Evolutionary conservation across 202 grass and related monocot species (phyloP).

Genomic region (Saccharum hybrid): DNA sequence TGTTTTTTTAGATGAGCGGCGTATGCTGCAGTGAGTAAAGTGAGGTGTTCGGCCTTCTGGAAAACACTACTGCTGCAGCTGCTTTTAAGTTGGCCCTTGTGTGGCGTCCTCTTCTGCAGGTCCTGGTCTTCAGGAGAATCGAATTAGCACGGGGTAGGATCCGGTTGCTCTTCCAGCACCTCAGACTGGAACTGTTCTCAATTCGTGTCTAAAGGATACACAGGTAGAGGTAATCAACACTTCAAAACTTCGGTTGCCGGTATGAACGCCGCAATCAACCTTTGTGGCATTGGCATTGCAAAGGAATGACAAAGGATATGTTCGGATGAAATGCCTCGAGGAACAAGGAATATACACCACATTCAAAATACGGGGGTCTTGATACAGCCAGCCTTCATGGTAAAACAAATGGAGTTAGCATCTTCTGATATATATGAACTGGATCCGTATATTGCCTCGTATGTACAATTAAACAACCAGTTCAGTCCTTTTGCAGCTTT

Average conservation of each 20-base stretch:
- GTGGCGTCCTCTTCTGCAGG: neutral
- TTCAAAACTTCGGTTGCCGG: neutral
- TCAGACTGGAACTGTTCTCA: neutral
- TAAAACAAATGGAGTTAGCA: neutral
- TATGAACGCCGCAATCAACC: neutral
- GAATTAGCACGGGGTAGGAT: neutral
- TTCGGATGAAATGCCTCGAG: neutral
- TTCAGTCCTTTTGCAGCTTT: constrained; percentile 3
- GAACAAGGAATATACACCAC: neutral
- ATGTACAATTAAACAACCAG: constrained; percentile 24
- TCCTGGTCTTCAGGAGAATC: neutral
- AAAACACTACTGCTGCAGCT: too few species aligned
- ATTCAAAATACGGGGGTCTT: constrained; percentile 3
- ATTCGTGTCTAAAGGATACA: too few species aligned
- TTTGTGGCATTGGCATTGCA: neutral
- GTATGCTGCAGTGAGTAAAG: too few species aligned
- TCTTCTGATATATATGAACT: neutral
- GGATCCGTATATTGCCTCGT: constrained; percentile 2
- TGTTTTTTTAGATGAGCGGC: too few species aligned
- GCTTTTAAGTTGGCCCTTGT: neutral
- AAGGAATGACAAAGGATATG: neutral
- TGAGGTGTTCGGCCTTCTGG: too few species aligned
- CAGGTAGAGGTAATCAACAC: neutral
- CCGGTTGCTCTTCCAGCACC: neutral
- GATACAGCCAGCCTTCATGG: neutral